Base-by-base conservation (phyloP, 306 rosid species). In the Pueraria montana region DNA sequence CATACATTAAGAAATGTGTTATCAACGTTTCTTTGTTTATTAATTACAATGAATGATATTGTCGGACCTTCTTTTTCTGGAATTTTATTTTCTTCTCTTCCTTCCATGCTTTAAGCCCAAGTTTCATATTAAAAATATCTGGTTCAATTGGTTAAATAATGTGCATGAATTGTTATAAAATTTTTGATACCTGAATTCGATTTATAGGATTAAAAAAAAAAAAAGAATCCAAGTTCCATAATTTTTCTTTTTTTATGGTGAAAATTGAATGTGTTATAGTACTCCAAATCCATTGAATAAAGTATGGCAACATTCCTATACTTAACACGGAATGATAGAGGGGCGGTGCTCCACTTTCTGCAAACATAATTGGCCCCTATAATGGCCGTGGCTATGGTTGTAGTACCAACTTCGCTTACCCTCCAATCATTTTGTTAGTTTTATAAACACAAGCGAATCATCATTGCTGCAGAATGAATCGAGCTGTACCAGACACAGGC, bases 341-440 rank as follows among this genome's bases (percentile, higher is more conserved):
- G 23, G 78, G 64, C 72, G 64, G 84, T 80, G 78, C 78, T 30
- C 78, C 78, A 11, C 63, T 80, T 70, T 70, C 0, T 11, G 66
- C 38, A 56, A 55, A 70, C 77, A 80, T 70, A 36, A 72, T 23
- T 73, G 84, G 11, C 1, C 43, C 6, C 38, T 34, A 34, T 34
- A 34, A 4, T 34, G 38, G 66, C 21, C n/a, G 23, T 18, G 65
- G 52, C 18, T 5, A 46, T 56, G 67, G 69, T 27, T 53, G 45
- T 26, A 13, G 3, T 38, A 30, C 49, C 67, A 65, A 16, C 17
- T 36, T 80, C 4, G 18, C 38, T 46, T 46, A 32, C 73, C 62
- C 3, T 49, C 63, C 71, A 52, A 11, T 27, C 18, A 67, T 67
- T 74, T 53, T 42, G 7, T 11, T 48, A 27, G 34, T 85, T 76